phyloP scores from a whole-genome alignment of 495 filamentous ascomycete species.

The Annulohypoxylon stygium region DNA sequence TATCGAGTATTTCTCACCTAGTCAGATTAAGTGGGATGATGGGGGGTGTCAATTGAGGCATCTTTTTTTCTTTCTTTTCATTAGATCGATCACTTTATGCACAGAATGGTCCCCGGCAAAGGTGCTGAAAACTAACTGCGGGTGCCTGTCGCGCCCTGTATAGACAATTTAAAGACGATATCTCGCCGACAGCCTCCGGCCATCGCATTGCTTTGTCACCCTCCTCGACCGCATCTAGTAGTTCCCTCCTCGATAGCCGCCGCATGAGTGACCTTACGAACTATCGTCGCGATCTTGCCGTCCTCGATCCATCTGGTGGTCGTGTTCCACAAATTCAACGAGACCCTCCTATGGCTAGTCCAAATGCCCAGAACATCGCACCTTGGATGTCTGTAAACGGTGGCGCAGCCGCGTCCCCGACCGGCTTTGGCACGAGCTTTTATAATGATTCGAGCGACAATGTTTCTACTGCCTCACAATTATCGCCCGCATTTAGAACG shows the following conservation, averaged over 20 bases:
- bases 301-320: conserved; percentile 70
- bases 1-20: conserved; percentile 20
- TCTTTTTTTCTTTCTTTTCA: not conserved
- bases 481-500: conserved; percentile 76
- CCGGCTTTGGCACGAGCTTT: conserved; percentile 62
- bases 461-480: conserved; percentile 67
- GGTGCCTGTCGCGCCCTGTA: conserved; percentile 34
- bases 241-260: conserved; percentile 62
- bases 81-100: conserved; percentile 35
- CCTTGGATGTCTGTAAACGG: conserved; percentile 63
- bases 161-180: conserved; percentile 61
- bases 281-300: conserved; percentile 78
- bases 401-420: conserved; percentile 51
- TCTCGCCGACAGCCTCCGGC: conserved; percentile 64
- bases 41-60: conserved; percentile 10
- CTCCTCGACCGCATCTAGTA: conserved; percentile 60
- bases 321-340: conserved; percentile 66
- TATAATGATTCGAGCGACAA: conserved; percentile 77
- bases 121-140: conserved; percentile 37
- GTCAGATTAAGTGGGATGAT: conserved; percentile 11
- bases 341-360: conserved; percentile 65
- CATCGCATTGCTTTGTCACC: conserved; percentile 63
- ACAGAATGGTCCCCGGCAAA: conserved; percentile 46
- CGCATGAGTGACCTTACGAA: conserved; percentile 70
- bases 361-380: conserved; percentile 57